phyloP scores from a whole-genome alignment of 768 basidiomycete genomes.

The Mycena galopus region DNA sequence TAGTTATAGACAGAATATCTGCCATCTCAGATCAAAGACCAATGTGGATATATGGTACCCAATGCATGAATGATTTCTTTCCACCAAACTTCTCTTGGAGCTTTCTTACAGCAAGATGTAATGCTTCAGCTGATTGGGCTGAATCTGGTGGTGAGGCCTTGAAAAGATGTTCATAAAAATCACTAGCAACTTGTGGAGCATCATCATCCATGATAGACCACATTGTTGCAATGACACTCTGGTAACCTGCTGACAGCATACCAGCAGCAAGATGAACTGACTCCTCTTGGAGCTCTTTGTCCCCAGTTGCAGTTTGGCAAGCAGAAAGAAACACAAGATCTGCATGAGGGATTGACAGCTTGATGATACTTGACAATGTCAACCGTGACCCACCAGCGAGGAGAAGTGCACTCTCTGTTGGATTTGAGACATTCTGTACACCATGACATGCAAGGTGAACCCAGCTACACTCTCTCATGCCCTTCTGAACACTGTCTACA shows the following conservation, averaged over 20 bases:
- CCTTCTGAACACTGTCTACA: slow-evolving; percentile 28
- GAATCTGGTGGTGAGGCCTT: too few relatives aligned
- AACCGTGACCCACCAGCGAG: slow-evolving; percentile 38
- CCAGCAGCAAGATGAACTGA: neutral
- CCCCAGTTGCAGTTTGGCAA: slow-evolving; percentile 58
- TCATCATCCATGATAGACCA: too few relatives aligned
- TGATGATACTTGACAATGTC: slow-evolving; percentile 37
- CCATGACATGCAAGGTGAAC: slow-evolving; percentile 57
- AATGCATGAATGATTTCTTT: too few relatives aligned
- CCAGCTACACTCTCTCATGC: slow-evolving; percentile 37
- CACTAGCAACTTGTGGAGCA: too few relatives aligned
- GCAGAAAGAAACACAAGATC: slow-evolving; percentile 61
- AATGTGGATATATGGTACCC: too few relatives aligned
- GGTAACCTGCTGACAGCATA: neutral
- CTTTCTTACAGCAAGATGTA: too few relatives aligned
- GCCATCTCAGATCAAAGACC: too few relatives aligned
- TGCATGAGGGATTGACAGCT: slow-evolving; percentile 42
- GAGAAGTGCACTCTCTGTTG: slow-evolving; percentile 21
- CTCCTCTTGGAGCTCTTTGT: slow-evolving; percentile 40
- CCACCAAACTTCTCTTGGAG: too few relatives aligned
- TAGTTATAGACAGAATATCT: too few relatives aligned
- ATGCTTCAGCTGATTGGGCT: too few relatives aligned
- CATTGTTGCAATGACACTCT: neutral
- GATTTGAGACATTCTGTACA: slow-evolving; percentile 43
- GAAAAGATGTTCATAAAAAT: too few relatives aligned